Evolutionary conservation across 495 filamentous ascomycete species (phyloP).

Genomic region (Darksidea phi): DNA sequence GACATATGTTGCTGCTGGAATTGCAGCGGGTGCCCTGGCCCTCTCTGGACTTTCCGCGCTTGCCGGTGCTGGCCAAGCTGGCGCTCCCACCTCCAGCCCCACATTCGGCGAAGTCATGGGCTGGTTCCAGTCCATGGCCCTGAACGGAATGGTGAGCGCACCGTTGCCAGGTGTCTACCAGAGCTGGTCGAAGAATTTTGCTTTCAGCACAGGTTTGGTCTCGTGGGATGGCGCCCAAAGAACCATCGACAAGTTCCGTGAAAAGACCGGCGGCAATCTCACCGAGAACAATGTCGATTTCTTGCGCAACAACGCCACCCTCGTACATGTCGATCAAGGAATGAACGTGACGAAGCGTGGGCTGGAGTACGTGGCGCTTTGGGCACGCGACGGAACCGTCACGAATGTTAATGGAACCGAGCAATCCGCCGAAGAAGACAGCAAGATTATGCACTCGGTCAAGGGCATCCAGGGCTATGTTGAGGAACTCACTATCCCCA

Average conservation of each 20-base stretch:
- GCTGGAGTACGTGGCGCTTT: conserved; percentile 52
- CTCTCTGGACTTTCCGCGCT: conserved; percentile 71
- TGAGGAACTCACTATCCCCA: conserved; percentile 76
- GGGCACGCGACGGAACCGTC: conserved; percentile 51
- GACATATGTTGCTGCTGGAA: conserved; percentile 78
- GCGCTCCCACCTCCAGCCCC: conserved; percentile 70
- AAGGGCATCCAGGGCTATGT: conserved; percentile 72
- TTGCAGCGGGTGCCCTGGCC: conserved; percentile 81
- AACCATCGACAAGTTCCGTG: conserved; percentile 82
- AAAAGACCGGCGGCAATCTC: conserved; percentile 79
- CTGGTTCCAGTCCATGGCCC: conserved; percentile 90
- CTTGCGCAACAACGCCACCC: conserved; percentile 64
- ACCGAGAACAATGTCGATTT: conserved; percentile 73
- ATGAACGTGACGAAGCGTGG: conserved; percentile 54
- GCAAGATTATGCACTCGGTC: conserved; percentile 53
- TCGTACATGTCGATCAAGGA: conserved; percentile 59
- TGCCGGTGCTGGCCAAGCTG: conserved; percentile 59
- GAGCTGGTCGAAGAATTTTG: conserved; percentile 89
- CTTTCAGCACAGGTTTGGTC: conserved; percentile 82
- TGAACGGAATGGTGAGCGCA: conserved; percentile 93
- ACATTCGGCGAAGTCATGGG: conserved; percentile 83
- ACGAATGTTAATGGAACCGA: conserved; percentile 49
- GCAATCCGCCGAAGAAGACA: conserved; percentile 19
- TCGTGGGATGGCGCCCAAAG: conserved; percentile 76
- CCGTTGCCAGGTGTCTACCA: conserved; percentile 81